Percentiles rank a stretch among this genome's conserved stretches.
phyloP scores from a whole-genome alignment of 495 filamentous ascomycete genomes.

The Pyrenopolyporus hunteri region DNA sequence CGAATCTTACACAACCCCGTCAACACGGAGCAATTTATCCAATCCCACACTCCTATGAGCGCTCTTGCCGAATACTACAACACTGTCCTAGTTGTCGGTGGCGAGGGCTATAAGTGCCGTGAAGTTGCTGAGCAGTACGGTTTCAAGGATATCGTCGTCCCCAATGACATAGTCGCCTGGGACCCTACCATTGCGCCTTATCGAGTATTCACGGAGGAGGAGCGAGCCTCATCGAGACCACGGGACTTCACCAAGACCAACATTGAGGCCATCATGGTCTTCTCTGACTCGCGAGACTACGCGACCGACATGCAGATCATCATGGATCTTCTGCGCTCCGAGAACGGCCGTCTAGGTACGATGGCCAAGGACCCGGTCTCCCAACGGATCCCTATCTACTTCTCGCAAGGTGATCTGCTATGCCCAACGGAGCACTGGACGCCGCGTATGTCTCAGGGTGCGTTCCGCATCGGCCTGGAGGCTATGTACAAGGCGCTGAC shows the following conservation, averaged over 20 bases:
- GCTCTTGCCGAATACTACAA: constrained; percentile 70
- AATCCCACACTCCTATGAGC: constrained; percentile 70
- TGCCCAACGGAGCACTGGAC: constrained; percentile 79
- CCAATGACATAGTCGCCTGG: constrained; percentile 70
- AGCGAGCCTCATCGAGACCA: constrained; percentile 62
- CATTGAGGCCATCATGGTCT: constrained; percentile 83
- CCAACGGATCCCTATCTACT: constrained; percentile 75
- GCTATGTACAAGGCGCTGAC: constrained; percentile 80
- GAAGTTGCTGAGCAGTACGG: constrained; percentile 70
- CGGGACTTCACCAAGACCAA: constrained; percentile 70
- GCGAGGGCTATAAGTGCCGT: constrained; percentile 68
- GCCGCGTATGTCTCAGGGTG: constrained; percentile 75
- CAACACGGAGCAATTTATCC: constrained; percentile 69
- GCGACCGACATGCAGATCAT: constrained; percentile 85
- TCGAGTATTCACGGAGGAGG: constrained; percentile 64
- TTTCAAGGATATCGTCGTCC: constrained; percentile 68
- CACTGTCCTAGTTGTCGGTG: constrained; percentile 69
- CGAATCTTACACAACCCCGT: constrained; percentile 64
- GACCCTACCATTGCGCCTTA: constrained; percentile 67
- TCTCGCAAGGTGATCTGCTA: constrained; percentile 75
- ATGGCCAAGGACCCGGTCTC: constrained; percentile 68
- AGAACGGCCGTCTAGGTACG: constrained; percentile 72
- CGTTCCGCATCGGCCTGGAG: constrained; percentile 78
- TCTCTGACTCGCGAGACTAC: constrained; percentile 84
- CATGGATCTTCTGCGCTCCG: constrained; percentile 77